Conservation (phyloP, 108 stramenopile genomes). For the Aurantiochytrium sp. region DNA sequence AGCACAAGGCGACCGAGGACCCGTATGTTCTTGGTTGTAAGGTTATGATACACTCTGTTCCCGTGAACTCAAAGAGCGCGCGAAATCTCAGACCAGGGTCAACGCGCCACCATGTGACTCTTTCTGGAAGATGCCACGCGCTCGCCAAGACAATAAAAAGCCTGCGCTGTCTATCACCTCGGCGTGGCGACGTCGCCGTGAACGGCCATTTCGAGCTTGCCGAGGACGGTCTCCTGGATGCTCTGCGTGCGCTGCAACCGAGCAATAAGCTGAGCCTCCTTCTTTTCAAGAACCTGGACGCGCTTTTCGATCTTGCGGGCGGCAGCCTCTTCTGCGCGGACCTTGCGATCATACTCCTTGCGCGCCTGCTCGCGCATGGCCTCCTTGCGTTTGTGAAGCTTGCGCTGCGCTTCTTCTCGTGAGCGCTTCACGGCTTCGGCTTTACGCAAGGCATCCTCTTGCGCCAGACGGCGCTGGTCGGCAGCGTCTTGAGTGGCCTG, state of each 20-base stretch:
- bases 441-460: not conserved
- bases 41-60: no score
- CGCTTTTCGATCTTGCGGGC: conserved; percentile 14
- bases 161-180: no score
- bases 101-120: no score
- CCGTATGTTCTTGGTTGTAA: no score
- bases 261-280: not conserved
- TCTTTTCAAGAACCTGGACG: not conserved
- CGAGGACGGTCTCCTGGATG: not conserved
- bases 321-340: not conserved
- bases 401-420: not conserved
- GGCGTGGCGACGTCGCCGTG: not conserved
- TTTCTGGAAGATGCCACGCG: no score
- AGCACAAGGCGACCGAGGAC: no score
- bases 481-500: not conserved
- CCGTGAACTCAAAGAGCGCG: no score
- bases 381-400: not conserved
- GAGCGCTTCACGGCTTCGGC: not conserved
- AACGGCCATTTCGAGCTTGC: not conserved
- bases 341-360: conserved; percentile 10
- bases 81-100: no score
- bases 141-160: no score
- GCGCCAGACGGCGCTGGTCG: not conserved
- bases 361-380: not conserved
- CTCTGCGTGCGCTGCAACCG: not conserved